Percentiles rank a stretch among this genome's conserved stretches.
Conservation (phyloP, 2,329 filamentous ascomycete genomes). For the Diaporthe aspalathi region DNA sequence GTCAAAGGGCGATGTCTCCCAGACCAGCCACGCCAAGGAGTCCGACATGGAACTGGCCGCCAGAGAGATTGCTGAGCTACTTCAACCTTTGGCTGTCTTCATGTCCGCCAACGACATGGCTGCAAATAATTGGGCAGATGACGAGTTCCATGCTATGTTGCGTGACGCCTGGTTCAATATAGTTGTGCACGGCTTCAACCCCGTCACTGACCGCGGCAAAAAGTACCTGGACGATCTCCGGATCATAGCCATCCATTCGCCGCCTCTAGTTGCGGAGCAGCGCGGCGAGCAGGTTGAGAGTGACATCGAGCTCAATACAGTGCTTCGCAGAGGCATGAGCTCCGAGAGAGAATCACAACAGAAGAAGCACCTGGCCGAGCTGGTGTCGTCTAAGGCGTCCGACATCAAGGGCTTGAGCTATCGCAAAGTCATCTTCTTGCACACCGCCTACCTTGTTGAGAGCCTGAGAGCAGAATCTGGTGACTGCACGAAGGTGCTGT, state of each 20-base stretch:
- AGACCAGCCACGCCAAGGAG: slow-evolving; percentile 77
- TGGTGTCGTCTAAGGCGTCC: slow-evolving; percentile 79
- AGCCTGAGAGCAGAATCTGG: slow-evolving; percentile 86
- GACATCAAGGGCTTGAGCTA: slow-evolving; percentile 89
- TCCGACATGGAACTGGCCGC: slow-evolving; percentile 85
- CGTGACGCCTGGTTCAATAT: slow-evolving; percentile 99
- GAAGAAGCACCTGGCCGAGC: slow-evolving; percentile 79
- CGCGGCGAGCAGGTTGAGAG: slow-evolving; percentile 91
- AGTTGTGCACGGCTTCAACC: slow-evolving; percentile 89
- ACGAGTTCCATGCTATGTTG: slow-evolving; percentile 78
- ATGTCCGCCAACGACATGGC: slow-evolving; percentile 75
- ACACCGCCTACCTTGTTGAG: slow-evolving; percentile 90
- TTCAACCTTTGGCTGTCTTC: slow-evolving; percentile 88
- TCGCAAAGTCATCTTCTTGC: slow-evolving; percentile 90
- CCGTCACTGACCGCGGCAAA: slow-evolving; percentile 78
- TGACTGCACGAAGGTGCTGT: slow-evolving; percentile 88
- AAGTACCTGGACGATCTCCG: slow-evolving; percentile 81
- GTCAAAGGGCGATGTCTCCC: slow-evolving; percentile 87
- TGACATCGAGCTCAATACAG: slow-evolving; percentile 95
- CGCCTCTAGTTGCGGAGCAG: slow-evolving; percentile 87
- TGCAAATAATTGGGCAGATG: slow-evolving; percentile 63
- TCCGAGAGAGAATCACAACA: slow-evolving; percentile 82
- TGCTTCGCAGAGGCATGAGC: slow-evolving; percentile 87
- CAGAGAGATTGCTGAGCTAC: slow-evolving; percentile 86
- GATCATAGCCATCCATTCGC: slow-evolving; percentile 86